Base-by-base conservation (phyloP, 2,329 filamentous ascomycete species). In the Hypoxylon sp. region DNA sequence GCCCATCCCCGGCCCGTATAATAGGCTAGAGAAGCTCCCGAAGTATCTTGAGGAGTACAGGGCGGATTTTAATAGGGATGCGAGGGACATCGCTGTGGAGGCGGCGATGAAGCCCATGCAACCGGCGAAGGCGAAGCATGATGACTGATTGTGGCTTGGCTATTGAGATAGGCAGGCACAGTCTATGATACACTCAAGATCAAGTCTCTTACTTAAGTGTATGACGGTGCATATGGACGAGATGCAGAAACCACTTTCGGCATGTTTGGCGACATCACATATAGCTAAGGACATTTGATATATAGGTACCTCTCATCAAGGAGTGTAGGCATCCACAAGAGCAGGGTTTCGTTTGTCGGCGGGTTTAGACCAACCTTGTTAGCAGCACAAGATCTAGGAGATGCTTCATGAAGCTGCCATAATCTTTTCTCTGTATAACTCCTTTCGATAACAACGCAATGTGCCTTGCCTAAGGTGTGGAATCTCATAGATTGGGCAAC, bases 1-100 rank as follows among this genome's bases (percentile, higher is more conserved):
- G 61, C 91, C 92, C 0, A 78, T 92, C 22, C 82, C 88, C 0
- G 85, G 85, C 11, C 79, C 83, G 27, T 85, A 89, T 66, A 93
- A 93, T 76, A 80, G 82, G 70, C 83, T 91, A 2, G 77, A 81
- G 31, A 77, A 85, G 7, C 81, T 92, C 17, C 92, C 93, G 7
- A 83, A 79, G 67, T 89, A 94, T 80, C 81, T 95, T 60, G 72
- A 72, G 6, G 79, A 82, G 5, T 85, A 79, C 69, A 71, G 81
- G n/a, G 72, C 69, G 30, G 81, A 81, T 2, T 78, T 77, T 42
- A 86, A 85, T 49, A 30, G 53, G 0, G 63, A 64, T 22, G 57
- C 70, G 13, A 48, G 33, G 63, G 72, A 75, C 40, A 31, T 35
- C 0, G 75, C 77, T 4, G 14, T 72, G 6, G 73, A 74, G 69